phyloP scores from a whole-genome alignment of 2,329 filamentous ascomycete species.

The Chalaropsis ovoidea region DNA sequence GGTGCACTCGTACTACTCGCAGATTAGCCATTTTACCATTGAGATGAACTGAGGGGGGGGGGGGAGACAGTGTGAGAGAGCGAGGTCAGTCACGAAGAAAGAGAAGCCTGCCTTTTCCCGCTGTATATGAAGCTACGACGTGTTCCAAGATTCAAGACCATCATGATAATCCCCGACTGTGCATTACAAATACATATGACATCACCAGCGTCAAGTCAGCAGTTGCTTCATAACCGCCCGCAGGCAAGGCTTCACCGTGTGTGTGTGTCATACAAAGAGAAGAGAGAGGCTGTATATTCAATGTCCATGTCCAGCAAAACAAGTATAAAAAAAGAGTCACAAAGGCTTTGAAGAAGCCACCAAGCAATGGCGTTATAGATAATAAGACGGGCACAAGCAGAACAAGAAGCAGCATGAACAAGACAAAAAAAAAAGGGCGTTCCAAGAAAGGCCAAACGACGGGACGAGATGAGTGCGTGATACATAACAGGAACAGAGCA shows the following conservation, averaged over 20 bases:
- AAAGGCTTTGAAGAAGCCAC: constrained; percentile 8
- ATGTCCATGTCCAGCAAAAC: neutral
- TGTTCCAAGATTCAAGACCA: constrained; percentile 1
- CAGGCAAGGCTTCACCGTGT: no score
- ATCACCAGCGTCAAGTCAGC: neutral
- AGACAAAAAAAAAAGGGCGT: no score
- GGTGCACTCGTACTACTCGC: constrained; percentile 61
- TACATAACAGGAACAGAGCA: no score
- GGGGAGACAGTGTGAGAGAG: constrained; percentile 17
- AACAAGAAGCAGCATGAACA: no score
- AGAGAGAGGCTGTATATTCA: neutral
- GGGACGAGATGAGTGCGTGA: no score
- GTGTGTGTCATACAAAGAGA: neutral
- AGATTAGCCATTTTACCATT: constrained; percentile 63
- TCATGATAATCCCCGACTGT: constrained; percentile 3
- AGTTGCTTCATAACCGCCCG: neutral
- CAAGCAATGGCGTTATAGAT: constrained; percentile 10
- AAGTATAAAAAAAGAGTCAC: neutral
- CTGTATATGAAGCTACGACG: constrained; percentile 3
- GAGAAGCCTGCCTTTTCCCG: neutral
- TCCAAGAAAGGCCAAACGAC: no score
- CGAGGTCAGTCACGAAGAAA: neutral
- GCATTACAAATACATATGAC: neutral
- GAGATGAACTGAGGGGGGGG: constrained; percentile 38
- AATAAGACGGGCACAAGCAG: neutral